phyloP scores from a whole-genome alignment of 2,329 filamentous ascomycete species.

The Colletotrichum somersetense region DNA sequence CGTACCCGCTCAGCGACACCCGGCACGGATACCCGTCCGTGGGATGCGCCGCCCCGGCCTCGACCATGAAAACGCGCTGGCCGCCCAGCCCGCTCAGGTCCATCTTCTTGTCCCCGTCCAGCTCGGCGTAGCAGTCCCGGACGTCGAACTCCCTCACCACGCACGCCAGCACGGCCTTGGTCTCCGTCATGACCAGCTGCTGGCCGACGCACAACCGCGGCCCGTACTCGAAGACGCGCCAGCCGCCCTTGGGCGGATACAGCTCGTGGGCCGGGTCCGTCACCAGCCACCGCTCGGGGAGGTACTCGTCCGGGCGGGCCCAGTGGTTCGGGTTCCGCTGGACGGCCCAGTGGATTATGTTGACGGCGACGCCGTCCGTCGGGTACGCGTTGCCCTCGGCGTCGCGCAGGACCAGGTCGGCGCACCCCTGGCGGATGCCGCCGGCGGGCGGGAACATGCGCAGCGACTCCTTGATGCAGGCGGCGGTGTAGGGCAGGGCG shows the following conservation, averaged over 20 bases:
- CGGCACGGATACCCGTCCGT: conserved; percentile 38
- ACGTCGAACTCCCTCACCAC: conserved; percentile 60
- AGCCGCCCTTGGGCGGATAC: conserved; percentile 55
- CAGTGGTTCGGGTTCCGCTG: conserved; percentile 58
- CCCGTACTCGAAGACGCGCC: conserved; percentile 64
- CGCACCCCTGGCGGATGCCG: conserved; percentile 55
- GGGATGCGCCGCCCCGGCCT: conserved; percentile 39
- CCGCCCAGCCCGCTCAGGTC: conserved; percentile 33
- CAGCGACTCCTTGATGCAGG: conserved; percentile 67
- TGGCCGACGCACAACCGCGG: conserved; percentile 61
- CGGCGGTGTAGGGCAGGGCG: conserved; percentile 64
- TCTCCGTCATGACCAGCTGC: conserved; percentile 61
- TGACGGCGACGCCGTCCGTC: conserved; percentile 59
- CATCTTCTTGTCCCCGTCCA: conserved; percentile 29
- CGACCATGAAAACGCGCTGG: conserved; percentile 37
- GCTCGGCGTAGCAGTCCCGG: conserved; percentile 33
- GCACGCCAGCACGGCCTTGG: conserved; percentile 60
- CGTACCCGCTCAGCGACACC: conserved; percentile 26
- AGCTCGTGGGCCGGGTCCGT: conserved; percentile 32
- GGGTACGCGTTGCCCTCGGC: conserved; percentile 58
- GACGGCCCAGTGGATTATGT: conserved; percentile 53
- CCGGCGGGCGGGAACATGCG: conserved; percentile 66
- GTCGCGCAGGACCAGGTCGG: conserved; percentile 56
- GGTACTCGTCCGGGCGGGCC: conserved; percentile 58
- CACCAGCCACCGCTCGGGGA: conserved; percentile 61